These are phyloP conservation scores for Lathyrus aphaca DNA, from an alignment of 306 rosid genomes.

Conservation along the genomic window DNA sequence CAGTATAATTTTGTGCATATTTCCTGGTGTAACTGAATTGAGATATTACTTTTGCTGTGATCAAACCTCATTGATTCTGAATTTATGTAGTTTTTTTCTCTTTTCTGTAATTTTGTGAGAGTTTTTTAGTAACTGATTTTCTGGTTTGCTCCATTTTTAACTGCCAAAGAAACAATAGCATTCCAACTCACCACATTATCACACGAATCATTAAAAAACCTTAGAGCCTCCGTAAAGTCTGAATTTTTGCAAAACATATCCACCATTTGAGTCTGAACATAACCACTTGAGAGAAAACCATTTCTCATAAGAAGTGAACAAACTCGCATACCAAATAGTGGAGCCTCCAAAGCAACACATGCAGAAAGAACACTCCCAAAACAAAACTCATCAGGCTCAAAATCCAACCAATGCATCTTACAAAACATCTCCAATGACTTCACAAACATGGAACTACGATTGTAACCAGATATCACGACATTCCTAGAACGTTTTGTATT, in stretches of 20 bases:
- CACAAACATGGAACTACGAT: conserved; percentile 42
- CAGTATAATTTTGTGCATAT: no score
- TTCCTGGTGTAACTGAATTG: no score
- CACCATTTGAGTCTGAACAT: conserved; percentile 47
- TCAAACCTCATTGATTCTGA: no score
- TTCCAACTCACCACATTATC: conserved; percentile 54
- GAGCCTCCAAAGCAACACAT: conserved; percentile 54
- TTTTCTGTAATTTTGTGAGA: no score
- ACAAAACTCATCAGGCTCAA: conserved; percentile 51
- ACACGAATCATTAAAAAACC: conserved; percentile 52
- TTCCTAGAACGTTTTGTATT: conserved; percentile 63
- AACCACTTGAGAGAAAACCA: conserved; percentile 35
- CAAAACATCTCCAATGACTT: conserved; percentile 58
- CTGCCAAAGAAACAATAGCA: conserved; percentile 64
- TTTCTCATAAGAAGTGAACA: conserved; percentile 34
- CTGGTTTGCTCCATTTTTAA: conserved; percentile 58
- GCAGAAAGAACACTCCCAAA: conserved; percentile 75
- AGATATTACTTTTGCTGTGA: no score
- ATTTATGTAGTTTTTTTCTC: no score
- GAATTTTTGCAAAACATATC: conserved; percentile 40
- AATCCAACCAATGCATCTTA: conserved; percentile 53
- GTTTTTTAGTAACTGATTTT: no score
- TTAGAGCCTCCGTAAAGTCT: conserved; percentile 43
- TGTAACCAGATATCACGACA: conserved; percentile 67
- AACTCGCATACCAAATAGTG: conserved; percentile 48